Base-by-base conservation (phyloP, 2,329 filamentous ascomycete species). In the Pseudogymnoascus sp. region DNA sequence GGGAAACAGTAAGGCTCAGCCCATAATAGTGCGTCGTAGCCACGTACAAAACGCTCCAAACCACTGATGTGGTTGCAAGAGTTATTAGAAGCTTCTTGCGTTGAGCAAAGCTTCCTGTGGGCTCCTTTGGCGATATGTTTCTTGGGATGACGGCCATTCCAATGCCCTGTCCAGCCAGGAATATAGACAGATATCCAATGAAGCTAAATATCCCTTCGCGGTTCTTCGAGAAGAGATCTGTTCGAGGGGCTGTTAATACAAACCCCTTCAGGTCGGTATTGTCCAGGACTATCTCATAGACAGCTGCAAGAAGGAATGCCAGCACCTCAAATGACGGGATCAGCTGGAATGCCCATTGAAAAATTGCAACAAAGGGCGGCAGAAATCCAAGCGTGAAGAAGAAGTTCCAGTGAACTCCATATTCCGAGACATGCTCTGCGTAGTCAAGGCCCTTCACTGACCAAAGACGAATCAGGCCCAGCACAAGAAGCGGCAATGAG, bases 341-440 rank as follows among this genome's bases (percentile, higher is more conserved):
- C 61, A 88, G 70, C 13, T 81, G 78, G 62, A 93, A 83, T 0
- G 86, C 77, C 0, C 88, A 83, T 71, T 95, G 90, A 64, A 93
- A 90, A 0, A 94, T 73, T 29, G 93, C 92, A 60, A 96, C 86
- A 69, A 96, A 96, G 0, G 92, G 92, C 0, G 93, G 91, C 24
- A 99, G 77, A 57, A 97, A 83, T 5, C 86, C 92, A 8, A 99
- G 80, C 0, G 94, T 99, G 76, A 97, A 97, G 81, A 99, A 99
- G 75, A 99, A 99, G 74, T 99, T 99, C 94, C 94, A 99, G 74
- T 99, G 94, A 8, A 99, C 90, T 44, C 94, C 94, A 71, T 99
- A 99, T 72, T 99, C 94, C 11, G 90, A 92, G 63, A 97, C 91
- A 77, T 99, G 94, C 73, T 99, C 94, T 2, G 92, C 92, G 72